Evolutionary conservation across 352 stramenopile species (phyloP).

Genomic region (Phytophthora pisi): DNA sequence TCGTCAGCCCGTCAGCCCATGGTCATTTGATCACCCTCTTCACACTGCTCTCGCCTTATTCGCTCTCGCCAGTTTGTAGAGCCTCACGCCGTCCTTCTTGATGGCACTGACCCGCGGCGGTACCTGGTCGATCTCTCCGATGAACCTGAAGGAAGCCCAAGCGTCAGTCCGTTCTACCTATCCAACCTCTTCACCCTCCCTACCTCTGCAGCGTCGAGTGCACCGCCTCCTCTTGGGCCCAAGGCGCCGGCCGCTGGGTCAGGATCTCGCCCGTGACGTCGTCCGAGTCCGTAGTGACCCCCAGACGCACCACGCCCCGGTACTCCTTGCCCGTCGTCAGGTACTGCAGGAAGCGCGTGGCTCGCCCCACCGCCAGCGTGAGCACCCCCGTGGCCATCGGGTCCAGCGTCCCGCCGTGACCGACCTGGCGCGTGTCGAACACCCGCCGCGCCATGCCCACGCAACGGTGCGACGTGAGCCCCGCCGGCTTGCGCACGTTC

Average conservation of each 20-base stretch:
- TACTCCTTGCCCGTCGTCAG: constrained; percentile 80
- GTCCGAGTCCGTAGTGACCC: constrained; percentile 80
- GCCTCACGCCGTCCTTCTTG: constrained; percentile 75
- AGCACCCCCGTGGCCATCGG: constrained; percentile 89
- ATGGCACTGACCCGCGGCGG: constrained; percentile 83
- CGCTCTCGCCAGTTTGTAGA: constrained; percentile 74
- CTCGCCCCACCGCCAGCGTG: constrained; percentile 75
- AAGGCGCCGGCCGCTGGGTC: constrained; percentile 55
- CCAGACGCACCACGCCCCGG: constrained; percentile 71
- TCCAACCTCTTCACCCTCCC: no score
- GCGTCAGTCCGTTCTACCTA: constrained; percentile 2
- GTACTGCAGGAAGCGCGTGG: constrained; percentile 86
- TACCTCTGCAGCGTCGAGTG: constrained; percentile 53
- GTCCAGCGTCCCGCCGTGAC: constrained; percentile 87
- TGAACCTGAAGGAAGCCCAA: constrained; percentile 53
- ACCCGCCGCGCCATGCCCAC: constrained; percentile 71
- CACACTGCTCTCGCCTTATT: constrained; percentile 48
- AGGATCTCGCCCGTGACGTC: constrained; percentile 78
- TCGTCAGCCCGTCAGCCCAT: constrained; percentile 9
- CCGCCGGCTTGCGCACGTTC: constrained; percentile 79
- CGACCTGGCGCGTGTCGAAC: constrained; percentile 75
- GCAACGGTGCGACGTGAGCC: constrained; percentile 82
- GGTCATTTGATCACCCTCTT: not conserved
- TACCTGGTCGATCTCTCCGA: constrained; percentile 77
- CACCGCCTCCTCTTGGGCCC: constrained; percentile 53